phyloP scores from a whole-genome alignment of 139 green algal genomes.

The Volvox africanus region DNA sequence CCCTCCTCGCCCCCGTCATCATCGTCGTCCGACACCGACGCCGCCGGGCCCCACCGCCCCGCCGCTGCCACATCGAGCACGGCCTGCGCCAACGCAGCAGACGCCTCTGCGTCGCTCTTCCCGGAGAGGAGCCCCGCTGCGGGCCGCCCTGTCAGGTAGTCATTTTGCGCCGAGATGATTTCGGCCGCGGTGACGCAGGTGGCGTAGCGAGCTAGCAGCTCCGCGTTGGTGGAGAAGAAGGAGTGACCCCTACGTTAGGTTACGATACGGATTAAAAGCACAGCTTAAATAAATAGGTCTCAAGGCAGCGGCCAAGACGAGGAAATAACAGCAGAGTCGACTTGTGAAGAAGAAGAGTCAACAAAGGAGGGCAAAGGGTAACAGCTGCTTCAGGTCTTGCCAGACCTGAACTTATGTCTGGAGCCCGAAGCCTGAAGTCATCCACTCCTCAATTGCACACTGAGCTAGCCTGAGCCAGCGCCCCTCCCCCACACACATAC shows the following conservation, averaged over 20 bases:
- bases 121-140: background rate
- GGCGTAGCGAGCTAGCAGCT: slow-evolving; percentile 89
- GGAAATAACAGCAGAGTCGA: no score
- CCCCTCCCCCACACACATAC: no score
- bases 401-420: no score
- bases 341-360: no score
- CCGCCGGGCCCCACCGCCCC: slow-evolving; percentile 29
- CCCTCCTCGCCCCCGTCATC: slow-evolving; percentile 19
- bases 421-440: no score
- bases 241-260: slow-evolving; percentile 84
- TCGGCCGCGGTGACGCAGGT: slow-evolving; percentile 79
- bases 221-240: slow-evolving; percentile 92
- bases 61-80: background rate
- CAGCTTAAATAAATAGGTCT: no score
- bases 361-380: no score
- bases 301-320: no score
- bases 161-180: slow-evolving; percentile 87
- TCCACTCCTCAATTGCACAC: no score
- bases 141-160: slow-evolving; percentile 64
- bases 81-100: background rate
- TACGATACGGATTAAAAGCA: no score
- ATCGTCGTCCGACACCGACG: slow-evolving; percentile 43
- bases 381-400: no score
- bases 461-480: no score
- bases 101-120: background rate